Conservation (phyloP, 495 filamentous ascomycete genomes). For the Xylaria scruposa region DNA sequence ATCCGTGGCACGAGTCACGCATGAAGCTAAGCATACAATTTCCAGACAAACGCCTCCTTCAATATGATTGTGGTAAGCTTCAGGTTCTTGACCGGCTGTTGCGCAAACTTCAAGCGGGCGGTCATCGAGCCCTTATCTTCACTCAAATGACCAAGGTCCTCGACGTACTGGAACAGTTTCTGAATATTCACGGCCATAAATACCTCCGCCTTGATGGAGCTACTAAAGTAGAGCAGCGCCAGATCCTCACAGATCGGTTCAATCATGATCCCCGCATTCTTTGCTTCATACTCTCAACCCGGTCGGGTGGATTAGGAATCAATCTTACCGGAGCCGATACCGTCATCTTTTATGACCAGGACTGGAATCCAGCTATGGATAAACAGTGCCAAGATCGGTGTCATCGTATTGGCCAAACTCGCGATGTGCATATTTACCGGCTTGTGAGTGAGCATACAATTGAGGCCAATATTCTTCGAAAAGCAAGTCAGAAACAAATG, state of each 20-base stretch:
- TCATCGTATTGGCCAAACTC: slow-evolving; percentile 97
- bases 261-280: slow-evolving; percentile 93
- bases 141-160: slow-evolving; percentile 99
- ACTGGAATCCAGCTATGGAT: slow-evolving; percentile 99
- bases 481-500: slow-evolving; percentile 96
- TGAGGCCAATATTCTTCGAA: slow-evolving; percentile 96
- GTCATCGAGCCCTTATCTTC: slow-evolving; percentile 95
- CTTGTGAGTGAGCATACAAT: slow-evolving; percentile 98
- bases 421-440: slow-evolving; percentile 98
- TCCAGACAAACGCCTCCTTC: slow-evolving; percentile 90
- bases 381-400: slow-evolving; percentile 98
- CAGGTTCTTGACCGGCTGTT: slow-evolving; percentile 89
- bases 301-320: slow-evolving; percentile 94
- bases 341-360: slow-evolving; percentile 98
- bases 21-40: slow-evolving; percentile 95
- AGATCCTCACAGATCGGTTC: slow-evolving; percentile 95
- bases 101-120: slow-evolving; percentile 83
- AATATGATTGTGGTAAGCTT: slow-evolving; percentile 98
- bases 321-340: slow-evolving; percentile 97
- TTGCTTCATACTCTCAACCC: slow-evolving; percentile 92
- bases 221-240: slow-evolving; percentile 93
- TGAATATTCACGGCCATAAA: slow-evolving; percentile 97
- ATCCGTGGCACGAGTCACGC: slow-evolving; percentile 93
- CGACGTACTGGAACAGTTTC: slow-evolving; percentile 95
- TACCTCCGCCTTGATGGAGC: slow-evolving; percentile 95